Evolutionary conservation across 2,329 filamentous ascomycete genomes (phyloP).

Genomic region (Rutstroemia sp.): DNA sequence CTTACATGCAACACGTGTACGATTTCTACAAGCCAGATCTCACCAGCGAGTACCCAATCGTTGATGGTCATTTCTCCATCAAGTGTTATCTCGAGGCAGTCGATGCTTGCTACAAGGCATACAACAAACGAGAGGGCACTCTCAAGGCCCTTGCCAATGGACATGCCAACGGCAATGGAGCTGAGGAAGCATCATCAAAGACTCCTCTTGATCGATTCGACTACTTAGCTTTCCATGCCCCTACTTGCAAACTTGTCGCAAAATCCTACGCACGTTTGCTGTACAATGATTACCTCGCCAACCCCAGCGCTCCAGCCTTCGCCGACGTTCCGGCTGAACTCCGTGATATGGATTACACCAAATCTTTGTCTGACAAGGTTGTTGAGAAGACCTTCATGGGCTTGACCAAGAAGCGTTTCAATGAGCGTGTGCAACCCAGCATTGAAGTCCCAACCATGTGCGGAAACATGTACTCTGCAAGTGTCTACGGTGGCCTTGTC

Average conservation of each 20-base stretch:
- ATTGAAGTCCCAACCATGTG: constrained; percentile 73
- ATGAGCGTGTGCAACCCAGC: constrained; percentile 65
- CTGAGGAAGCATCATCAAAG: constrained; percentile 36
- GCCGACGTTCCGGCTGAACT: constrained; percentile 69
- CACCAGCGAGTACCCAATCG: constrained; percentile 79
- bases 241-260: constrained; percentile 79
- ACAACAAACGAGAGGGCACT: constrained; percentile 64
- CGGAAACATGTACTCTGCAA: constrained; percentile 56
- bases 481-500: constrained; percentile 49
- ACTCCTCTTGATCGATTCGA: constrained; percentile 73
- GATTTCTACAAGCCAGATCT: constrained; percentile 89
- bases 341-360: constrained; percentile 69
- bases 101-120: constrained; percentile 74
- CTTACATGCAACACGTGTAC: constrained; percentile 77
- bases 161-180: constrained; percentile 43
- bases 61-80: constrained; percentile 77
- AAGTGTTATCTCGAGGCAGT: constrained; percentile 77
- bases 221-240: constrained; percentile 75
- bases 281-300: constrained; percentile 76
- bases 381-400: constrained; percentile 84
- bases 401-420: constrained; percentile 77
- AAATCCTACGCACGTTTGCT: constrained; percentile 79
- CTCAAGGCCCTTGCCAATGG: constrained; percentile 45
- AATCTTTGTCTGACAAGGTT: constrained; percentile 72
- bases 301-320: constrained; percentile 61